Evolutionary conservation across 306 rosid genomes (phyloP), one percentile per base, ranked within the genome.

Genomic region (Quercus berberidifolia): DNA sequence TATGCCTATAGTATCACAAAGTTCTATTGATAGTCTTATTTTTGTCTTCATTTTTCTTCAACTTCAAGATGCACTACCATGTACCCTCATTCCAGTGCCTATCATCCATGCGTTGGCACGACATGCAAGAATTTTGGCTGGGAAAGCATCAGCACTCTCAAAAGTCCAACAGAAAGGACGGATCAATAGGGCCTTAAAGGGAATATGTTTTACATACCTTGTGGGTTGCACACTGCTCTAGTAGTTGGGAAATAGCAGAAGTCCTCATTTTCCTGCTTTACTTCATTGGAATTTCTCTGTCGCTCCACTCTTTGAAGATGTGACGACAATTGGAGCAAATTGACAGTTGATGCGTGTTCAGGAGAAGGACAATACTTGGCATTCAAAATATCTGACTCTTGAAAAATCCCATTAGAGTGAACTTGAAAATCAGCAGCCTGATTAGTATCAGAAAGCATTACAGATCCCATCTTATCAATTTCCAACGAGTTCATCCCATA

Each of bases 251-350:
- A 88, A 83, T 80, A 83, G 84, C 78, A 78, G 46, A 67, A 68
- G 12, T 89, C 89, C 26, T 86, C 92, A 74, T 81, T 84, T 82
- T 83, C 88, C 80, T 81, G 83, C 59, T 86, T 89, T n/a, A 87
- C 84, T 84, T 83, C 85, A 73, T 80, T 73, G 78, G 85, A 76
- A 62, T 80, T 83, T 83, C 89, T 86, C 77, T 89, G 92, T 51
- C 81, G 88, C 85, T 93, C 94, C 80, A 93, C 97, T 82, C 96
- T 88, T 73, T 84, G 88, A 80, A 93, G 95, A 83, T 93, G 90
- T 35, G 94, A 88, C 59, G 97, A 91, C 81, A 93, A 75, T 41
- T 93, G 96, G 74, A 88, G 86, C 79, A 91, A 75, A 76, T 93
- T 86, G 76, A 91, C 90, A 1, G 87, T 87, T 5, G 84, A 63